phyloP scores from a whole-genome alignment of 2,329 filamentous ascomycete species.

The Diaporthe sp. region DNA sequence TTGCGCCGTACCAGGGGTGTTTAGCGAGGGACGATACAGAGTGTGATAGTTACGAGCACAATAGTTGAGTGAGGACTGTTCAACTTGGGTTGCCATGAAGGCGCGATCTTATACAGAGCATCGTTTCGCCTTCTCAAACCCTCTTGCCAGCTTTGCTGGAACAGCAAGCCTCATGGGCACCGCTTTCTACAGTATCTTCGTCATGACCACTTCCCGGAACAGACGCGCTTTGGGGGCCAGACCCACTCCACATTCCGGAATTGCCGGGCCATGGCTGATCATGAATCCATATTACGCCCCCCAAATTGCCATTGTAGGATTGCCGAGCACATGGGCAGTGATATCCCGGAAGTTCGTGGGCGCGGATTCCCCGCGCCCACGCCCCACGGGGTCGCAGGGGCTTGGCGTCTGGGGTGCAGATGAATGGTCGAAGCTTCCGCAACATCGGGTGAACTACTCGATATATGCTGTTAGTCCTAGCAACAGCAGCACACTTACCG shows the following conservation, averaged over 20 bases:
- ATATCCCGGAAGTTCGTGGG: not conserved
- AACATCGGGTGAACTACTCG: slow-evolving; percentile 10
- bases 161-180: not conserved
- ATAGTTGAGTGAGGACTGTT: no score
- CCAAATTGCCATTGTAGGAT: slow-evolving; percentile 8
- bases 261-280: not conserved
- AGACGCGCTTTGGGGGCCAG: not conserved
- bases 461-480: not conserved
- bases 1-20: not conserved
- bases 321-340: not conserved
- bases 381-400: slow-evolving; percentile 2
- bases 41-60: not conserved
- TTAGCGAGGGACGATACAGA: not conserved
- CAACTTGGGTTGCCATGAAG: not conserved
- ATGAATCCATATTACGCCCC: not conserved
- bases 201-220: slow-evolving; percentile 6
- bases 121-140: not conserved
- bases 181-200: no score
- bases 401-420: slow-evolving; percentile 8
- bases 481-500: not conserved
- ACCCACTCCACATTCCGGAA: slow-evolving; percentile 1
- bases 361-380: not conserved
- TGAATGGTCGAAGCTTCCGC: not conserved
- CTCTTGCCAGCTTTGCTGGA: not conserved
- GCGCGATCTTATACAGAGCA: not conserved